Evolutionary conservation across 768 basidiomycete species (phyloP), one percentile per base, ranked within the genome.

Genomic region (Trametes punicea): DNA sequence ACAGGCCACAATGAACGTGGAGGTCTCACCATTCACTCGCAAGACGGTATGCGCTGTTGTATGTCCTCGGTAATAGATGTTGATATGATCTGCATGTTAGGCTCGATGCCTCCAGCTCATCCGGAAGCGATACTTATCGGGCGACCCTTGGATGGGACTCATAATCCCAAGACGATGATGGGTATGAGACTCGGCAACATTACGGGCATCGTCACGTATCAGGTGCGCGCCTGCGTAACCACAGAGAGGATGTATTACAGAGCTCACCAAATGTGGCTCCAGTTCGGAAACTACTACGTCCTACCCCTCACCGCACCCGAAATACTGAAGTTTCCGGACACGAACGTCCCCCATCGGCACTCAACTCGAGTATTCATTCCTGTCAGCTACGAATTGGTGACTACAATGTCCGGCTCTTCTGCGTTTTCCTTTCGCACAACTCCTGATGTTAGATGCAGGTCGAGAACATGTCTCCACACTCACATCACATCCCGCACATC

Each of bases 101-200:
- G 77, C 47, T 76, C 74, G 15, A 67, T 77, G n/a, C 82, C 81
- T 8, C 79, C 83, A 62, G 76, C 76, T 10, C 83, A 84, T 57
- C 81, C 83, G 2, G 84, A 84, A 62, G 70, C 77, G 9, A 68
- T 85, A 34, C 71, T 83, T 23, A 74, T 86, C 31, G 83, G 82
- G 7, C 62, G 65, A 4, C 77, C 83, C 8, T 69, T 85, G 16
- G 84, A 85, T 59, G 74, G 75, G 16, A 77, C 79, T 0, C 74
- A 72, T 48, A 79, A 81, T 51, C 83, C 83, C 2, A 64, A 66
- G 15, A 73, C 75, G 16, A 73, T 75, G 15, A 69, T 84, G 33
- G 83, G 84, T 11, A 67, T 70, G 30, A 65, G 56, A 7, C 65
- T 84, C 20, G 67, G 70, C 2, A 77, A 84, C 56, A 80, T 85